These are phyloP conservation scores for Cercospora beticola DNA, from an alignment of 2,329 filamentous ascomycete genomes.

Conservation along the genomic window DNA sequence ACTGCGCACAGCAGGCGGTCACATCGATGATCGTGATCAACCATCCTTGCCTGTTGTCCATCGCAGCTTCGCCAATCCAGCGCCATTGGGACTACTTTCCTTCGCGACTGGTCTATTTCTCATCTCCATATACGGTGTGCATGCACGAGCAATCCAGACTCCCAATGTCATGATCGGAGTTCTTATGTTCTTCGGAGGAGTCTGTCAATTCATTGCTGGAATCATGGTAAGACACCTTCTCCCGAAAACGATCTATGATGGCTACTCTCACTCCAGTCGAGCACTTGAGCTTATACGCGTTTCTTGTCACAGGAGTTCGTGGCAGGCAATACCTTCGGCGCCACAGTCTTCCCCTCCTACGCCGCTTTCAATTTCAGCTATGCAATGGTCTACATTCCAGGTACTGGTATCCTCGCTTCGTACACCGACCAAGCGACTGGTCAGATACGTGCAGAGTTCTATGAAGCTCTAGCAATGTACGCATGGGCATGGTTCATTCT, in stretches of 20 bases:
- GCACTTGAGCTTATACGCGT: too few relatives aligned
- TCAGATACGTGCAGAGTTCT: neutral
- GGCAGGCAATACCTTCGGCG: conserved; percentile 2
- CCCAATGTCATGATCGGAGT: neutral
- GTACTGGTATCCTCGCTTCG: neutral
- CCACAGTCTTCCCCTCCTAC: conserved; percentile 3
- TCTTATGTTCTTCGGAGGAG: conserved; percentile 4
- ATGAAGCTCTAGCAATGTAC: neutral
- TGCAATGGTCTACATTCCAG: conserved; percentile 10
- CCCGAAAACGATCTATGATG: neutral
- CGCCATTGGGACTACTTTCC: conserved; percentile 7
- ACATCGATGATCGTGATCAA: neutral
- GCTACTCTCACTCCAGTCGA: too few relatives aligned
- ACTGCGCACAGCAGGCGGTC: neutral
- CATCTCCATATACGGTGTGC: neutral
- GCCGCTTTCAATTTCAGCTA: conserved; percentile 7
- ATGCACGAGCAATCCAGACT: neutral
- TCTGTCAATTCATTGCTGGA: conserved; percentile 9
- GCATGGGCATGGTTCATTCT: conserved; percentile 8
- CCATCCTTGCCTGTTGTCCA: neutral
- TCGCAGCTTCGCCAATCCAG: conserved; percentile 1
- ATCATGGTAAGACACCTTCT: neutral
- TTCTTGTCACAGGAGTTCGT: too few relatives aligned
- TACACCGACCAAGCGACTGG: neutral
- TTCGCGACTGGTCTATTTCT: conserved; percentile 8